These are phyloP conservation scores for Plantago coronopus DNA, from an alignment of 305 asterid genomes.

Conservation along the genomic window DNA sequence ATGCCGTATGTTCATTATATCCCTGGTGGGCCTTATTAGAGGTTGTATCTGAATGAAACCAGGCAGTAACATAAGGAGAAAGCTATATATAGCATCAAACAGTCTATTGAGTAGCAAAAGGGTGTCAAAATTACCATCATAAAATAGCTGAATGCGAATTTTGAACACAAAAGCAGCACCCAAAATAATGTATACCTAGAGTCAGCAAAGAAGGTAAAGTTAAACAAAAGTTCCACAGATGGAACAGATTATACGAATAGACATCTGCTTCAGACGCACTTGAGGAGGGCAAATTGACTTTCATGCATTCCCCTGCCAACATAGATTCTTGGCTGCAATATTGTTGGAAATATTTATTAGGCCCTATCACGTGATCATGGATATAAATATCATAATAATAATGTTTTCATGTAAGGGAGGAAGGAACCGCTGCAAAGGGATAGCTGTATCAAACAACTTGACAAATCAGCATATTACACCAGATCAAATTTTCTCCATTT, in stretches of 20 bases:
- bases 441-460: neutral
- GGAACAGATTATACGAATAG: conserved; percentile 20
- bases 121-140: conserved; percentile 62
- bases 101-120: conserved; percentile 19
- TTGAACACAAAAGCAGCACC: conserved; percentile 68
- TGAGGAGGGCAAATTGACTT: conserved; percentile 74
- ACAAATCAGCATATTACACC: neutral
- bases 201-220: conserved; percentile 22
- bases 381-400: neutral
- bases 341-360: conserved; percentile 20
- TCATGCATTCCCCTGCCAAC: conserved; percentile 96
- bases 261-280: conserved; percentile 44
- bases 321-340: conserved; percentile 77
- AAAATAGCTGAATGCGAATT: conserved; percentile 76
- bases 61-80: conserved; percentile 26
- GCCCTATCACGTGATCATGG: conserved; percentile 21
- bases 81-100: conserved; percentile 10
- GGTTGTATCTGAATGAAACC: conserved; percentile 64
- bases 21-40: conserved; percentile 70
- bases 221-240: conserved; percentile 20
- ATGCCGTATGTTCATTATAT: conserved; percentile 68
- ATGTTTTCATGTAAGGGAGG: conserved; percentile 9
- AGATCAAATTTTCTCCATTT: neutral
- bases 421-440: neutral
- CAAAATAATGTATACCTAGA: conserved; percentile 84